These are phyloP conservation scores for Closterium sp. DNA, from an alignment of 139 green algal genomes.

Conservation along the genomic window DNA sequence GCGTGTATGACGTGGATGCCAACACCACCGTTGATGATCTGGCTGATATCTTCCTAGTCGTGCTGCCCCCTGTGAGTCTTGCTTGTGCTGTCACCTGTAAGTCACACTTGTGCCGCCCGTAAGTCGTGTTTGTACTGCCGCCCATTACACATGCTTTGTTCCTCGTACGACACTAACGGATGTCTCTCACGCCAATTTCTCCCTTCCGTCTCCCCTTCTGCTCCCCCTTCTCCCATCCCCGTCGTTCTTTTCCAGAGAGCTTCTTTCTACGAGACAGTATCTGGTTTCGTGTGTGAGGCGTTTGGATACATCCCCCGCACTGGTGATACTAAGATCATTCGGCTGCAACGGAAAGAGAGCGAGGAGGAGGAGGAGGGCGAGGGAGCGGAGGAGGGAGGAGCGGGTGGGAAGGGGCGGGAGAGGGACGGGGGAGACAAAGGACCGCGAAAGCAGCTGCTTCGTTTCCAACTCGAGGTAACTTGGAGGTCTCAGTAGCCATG, in stretches of 20 bases:
- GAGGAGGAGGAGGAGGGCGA: slow-evolving; percentile 30
- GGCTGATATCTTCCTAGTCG: slow-evolving; percentile 27
- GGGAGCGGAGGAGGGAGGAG: not conserved
- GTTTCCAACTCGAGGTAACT: slow-evolving; percentile 8
- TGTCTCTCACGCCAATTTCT: not conserved
- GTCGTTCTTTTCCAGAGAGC: not conserved
- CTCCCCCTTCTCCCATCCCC: too few species aligned
- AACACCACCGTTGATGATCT: slow-evolving; percentile 57
- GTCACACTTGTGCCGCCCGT: not conserved
- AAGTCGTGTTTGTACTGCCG: too few species aligned
- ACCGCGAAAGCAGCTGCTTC: slow-evolving; percentile 8
- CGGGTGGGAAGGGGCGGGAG: not conserved
- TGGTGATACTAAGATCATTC: slow-evolving; percentile 38
- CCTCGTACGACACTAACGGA: not conserved
- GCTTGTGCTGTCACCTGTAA: too few species aligned
- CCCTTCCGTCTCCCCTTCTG: too few species aligned
- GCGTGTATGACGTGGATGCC: slow-evolving; percentile 55
- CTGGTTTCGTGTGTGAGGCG: slow-evolving; percentile 52
- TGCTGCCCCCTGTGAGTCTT: slow-evolving; percentile 19
- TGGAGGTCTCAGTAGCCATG: too few species aligned
- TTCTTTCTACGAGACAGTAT: slow-evolving; percentile 54
- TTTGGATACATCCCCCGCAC: slow-evolving; percentile 54
- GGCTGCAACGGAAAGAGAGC: slow-evolving; percentile 13
- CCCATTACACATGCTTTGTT: too few species aligned
- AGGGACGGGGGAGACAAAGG: not conserved